Base-by-base conservation (phyloP, 441 rosid genomes). In the Geranium incanum region DNA sequence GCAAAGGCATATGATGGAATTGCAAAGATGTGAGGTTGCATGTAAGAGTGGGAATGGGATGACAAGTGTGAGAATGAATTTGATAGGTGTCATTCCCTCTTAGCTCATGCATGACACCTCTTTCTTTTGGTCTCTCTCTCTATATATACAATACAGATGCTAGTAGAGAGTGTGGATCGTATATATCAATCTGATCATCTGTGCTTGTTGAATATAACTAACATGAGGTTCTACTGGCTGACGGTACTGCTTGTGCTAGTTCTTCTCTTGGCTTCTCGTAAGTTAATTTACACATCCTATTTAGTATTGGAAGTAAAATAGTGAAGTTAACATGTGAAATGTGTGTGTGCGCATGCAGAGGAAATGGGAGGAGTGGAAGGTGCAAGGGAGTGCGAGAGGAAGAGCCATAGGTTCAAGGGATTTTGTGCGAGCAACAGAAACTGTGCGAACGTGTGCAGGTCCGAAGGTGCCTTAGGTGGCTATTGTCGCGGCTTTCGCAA, bases 401-500 rank as follows among this genome's bases (percentile, higher is more conserved):
- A 52, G 60, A 52, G 60, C 60, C 60, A 52, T 15, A 52, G 4
- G 60, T 52, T 52, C 60, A 52, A 52, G 18, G 60, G 60, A n/a
- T 13, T 1, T n/a, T 67, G 70, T 12, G 12, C 38, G 9, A 67
- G 50, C 70, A 3, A 67, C 55, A 37, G n/a, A 52, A 67, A 67
- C 70, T 67, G 70, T 45, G 70, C 6, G 28, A 4, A 11, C 3
- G 50, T 67, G 0, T 67, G 70, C 50, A 39, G 9, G 19, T 38
- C 15, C 50, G 70, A 67, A 45, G 50, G 50, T 5, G 39, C 39
- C 48, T 11, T 9, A 0, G 70, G 70, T 13, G 70, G 70, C 52
- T 7, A 15, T 1, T 67, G 70, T 5, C 45, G 70, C 15, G 70
- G 70, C 70, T 67, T 67, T 7, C 70, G 70, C 12, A 52, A 16